A percentile compares a stretch with the other conserved stretches of the same genome.
Evolutionary conservation across 139 green algal species (phyloP).

Genomic region (Chlorella vulgaris): DNA sequence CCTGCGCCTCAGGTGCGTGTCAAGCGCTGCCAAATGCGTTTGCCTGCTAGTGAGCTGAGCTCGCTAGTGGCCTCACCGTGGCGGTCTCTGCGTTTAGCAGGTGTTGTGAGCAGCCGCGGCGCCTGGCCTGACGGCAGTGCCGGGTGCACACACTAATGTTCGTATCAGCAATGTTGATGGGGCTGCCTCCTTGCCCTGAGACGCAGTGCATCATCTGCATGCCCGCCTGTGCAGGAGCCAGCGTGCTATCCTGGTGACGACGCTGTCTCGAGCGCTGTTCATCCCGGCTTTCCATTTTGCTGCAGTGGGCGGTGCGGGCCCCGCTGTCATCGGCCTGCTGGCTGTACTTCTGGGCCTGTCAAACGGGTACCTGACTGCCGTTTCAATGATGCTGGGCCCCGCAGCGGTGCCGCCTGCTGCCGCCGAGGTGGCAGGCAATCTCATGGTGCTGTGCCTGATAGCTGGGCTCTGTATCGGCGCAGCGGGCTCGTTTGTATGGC

Average conservation of each 20-base stretch:
- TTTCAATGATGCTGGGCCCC: conserved; percentile 54
- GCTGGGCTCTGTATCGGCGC: conserved; percentile 75
- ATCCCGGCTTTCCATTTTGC: conserved; percentile 58
- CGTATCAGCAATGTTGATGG: no score
- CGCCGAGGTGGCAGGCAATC: conserved; percentile 59
- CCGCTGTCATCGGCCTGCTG: conserved; percentile 36
- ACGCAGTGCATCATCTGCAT: no score
- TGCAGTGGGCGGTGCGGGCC: neutral
- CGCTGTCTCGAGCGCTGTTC: conserved; percentile 50
- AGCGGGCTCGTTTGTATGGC: conserved; percentile 66
- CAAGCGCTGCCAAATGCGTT: no score
- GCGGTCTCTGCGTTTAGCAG: no score
- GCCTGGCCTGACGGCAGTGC: no score
- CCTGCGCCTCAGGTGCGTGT: neutral
- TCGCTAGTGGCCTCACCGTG: no score
- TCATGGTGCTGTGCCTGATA: conserved; percentile 86
- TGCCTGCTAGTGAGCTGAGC: no score
- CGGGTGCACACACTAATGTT: no score
- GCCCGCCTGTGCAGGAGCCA: conserved; percentile 2
- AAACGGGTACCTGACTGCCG: conserved; percentile 73
- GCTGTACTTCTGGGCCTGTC: conserved; percentile 54
- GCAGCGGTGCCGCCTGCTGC: neutral
- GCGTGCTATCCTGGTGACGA: neutral
- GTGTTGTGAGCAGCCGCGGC: no score
- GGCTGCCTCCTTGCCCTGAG: no score